Evolutionary conservation across 2,329 filamentous ascomycete species (phyloP), one percentile per base, ranked within the genome.

Genomic region (Scytalidium sp.): DNA sequence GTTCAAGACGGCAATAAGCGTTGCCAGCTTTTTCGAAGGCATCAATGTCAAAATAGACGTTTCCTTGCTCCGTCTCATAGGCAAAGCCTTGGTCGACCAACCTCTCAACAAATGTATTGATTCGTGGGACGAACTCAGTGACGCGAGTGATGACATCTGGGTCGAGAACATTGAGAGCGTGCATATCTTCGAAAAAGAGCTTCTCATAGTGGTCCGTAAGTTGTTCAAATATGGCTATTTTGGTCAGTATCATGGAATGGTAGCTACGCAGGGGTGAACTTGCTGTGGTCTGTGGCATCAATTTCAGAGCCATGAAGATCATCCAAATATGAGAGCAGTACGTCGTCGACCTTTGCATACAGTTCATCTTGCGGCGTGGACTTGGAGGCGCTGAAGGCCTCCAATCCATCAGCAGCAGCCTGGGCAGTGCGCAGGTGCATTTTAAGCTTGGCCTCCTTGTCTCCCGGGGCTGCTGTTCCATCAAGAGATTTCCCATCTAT

Each of bases 41-140:
- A 3, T 77, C 74, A 55, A 95, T 96, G 60, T 96, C 91, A 55
- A 96, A 97, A 69, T 96, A 96, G 1, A 96, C 89, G 0, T 89
- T 95, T 1, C 90, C 90, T 56, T 85, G 80, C 58, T 93, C 87
- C 6, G 76, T 71, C 60, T 80, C 76, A 56, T 96, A 97, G 1
- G 84, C 92, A 58, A 90, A 96, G 0, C 87, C 86, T 64, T 95
- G 94, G 45, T 85, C 74, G 19, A 94, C 83, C 49, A 97, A 90
- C 57, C 80, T 83, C 62, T 92, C 80, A 1, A 96, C 89, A 55
- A 95, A 96, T 10, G 80, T 74, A 44, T 88, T 88, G 62, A 96
- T 96, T 63, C 95, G 84, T 0, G 84, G 83, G 2, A 91, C 87
- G 59, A 92, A 96, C 62, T 96, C 90, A 1, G 90, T 96, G n/a